These are phyloP conservation scores for Lachnellula hyalina DNA, from an alignment of 2,329 filamentous ascomycete species.

Conservation along the genomic window DNA sequence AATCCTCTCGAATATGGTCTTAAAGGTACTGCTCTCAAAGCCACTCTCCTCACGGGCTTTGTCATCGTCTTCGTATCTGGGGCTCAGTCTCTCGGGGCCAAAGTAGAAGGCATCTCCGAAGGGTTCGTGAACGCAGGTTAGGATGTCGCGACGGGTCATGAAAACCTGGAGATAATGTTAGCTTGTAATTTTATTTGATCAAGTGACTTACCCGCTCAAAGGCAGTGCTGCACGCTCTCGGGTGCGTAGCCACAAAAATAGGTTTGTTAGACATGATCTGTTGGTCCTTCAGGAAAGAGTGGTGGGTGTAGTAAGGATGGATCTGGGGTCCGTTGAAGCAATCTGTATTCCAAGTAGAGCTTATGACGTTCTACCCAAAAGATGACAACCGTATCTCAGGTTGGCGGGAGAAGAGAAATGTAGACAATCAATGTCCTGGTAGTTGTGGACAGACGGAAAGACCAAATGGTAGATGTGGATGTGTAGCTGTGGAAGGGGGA, in stretches of 20 bases:
- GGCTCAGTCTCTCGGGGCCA: conserved; percentile 79
- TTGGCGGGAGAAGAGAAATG: background rate
- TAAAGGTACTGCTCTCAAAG: conserved; percentile 65
- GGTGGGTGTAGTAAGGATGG: background rate
- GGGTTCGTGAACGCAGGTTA: conserved; percentile 87
- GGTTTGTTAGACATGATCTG: conserved; percentile 66
- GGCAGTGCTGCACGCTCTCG: conserved; percentile 89
- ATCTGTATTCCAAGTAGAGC: conserved; percentile 27
- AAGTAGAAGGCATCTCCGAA: conserved; percentile 97
- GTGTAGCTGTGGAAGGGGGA: too few species aligned
- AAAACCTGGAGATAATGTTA: conserved; percentile 63
- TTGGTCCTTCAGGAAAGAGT: background rate
- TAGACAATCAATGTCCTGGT: background rate
- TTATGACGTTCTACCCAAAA: conserved; percentile 9
- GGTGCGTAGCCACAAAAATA: conserved; percentile 91
- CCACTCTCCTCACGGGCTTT: conserved; percentile 54
- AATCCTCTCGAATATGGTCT: conserved; percentile 71
- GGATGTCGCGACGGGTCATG: conserved; percentile 81
- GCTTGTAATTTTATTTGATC: background rate
- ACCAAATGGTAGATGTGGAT: too few species aligned
- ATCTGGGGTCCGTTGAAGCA: conserved; percentile 10
- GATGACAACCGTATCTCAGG: conserved; percentile 19
- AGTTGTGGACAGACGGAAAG: too few species aligned
- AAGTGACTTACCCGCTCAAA: conserved; percentile 72
- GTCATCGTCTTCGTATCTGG: conserved; percentile 68